Evolutionary conservation across 768 basidiomycete genomes (phyloP), one percentile per base, ranked within the genome.

Genomic region (Gelatoporia subvermispora): DNA sequence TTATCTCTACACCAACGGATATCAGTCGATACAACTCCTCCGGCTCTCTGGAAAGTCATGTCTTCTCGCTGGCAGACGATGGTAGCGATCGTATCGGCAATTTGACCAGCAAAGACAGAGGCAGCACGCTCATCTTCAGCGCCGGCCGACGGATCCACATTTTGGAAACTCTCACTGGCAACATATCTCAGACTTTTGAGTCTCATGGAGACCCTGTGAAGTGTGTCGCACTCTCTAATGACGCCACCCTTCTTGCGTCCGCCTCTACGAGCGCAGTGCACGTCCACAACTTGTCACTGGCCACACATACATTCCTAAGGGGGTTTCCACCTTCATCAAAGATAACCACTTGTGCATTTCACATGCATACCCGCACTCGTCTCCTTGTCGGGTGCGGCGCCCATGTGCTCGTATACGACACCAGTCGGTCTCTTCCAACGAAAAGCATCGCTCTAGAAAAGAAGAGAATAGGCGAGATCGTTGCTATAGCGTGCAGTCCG

Each of bases 361-460:
- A 87, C 57, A 72, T 75, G 10, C 82, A 87, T 60, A 66, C 72
- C 2, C 77, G 78, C n/a, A 79, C 79, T 7, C 71, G 74, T 38
- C 70, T 89, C 17, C 65, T 89, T 3, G 65, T 89, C 3, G 74
- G 74, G 2, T 58, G 72, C 16, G 78, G 77, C 0, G 68, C 68
- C 38, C 74, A 79, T 37, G 52, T 90, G 3, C 54, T 78, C 17
- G 68, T 87, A 17, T 90, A 81, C 50, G 86, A 88, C 54, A 76
- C 75, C 2, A 76, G 73, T 23, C 75, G 77, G 8, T 76, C 79
- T 18, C 67, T 68, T 4, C 82, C 85, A 9, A 43, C 71, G 22
- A 86, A 82, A 62, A 67, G 65, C 0, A 65, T 88, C 34, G 51
- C 69, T 2, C 56, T 87, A 47, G 57, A 58, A 31, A 58, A 56